phyloP scores from a whole-genome alignment of 2,329 filamentous ascomycete species.

The Paecilomyces dactylethromorphus region DNA sequence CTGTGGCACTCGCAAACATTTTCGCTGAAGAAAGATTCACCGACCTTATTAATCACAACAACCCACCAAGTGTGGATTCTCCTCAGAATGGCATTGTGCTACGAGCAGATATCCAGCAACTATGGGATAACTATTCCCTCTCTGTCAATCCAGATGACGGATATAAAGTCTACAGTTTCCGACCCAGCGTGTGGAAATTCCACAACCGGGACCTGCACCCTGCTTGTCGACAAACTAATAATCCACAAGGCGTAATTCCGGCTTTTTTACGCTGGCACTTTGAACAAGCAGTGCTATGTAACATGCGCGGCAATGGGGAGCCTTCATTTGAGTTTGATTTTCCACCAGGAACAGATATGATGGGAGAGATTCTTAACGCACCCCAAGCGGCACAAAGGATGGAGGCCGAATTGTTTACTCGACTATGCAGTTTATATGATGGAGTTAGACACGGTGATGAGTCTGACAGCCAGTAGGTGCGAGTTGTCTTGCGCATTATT shows the following conservation, averaged over 20 bases:
- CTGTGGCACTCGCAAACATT: background rate
- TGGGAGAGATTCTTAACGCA: constrained; percentile 5
- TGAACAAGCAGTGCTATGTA: constrained; percentile 7
- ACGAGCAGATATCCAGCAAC: background rate
- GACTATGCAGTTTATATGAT: background rate
- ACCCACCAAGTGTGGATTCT: background rate
- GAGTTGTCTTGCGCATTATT: no score
- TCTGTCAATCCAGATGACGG: constrained; percentile 5
- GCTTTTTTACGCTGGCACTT: constrained; percentile 7
- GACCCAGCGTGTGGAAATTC: background rate
- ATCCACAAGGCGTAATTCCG: constrained; percentile 3
- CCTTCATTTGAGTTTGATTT: constrained; percentile 9
- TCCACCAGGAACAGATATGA: constrained; percentile 9
- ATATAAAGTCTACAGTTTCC: constrained; percentile 2
- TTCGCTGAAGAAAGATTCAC: background rate
- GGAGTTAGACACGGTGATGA: background rate
- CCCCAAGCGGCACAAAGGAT: constrained; percentile 1
- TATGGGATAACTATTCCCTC: constrained; percentile 1
- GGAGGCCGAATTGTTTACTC: constrained; percentile 1
- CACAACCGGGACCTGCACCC: constrained; percentile 1
- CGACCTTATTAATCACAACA: background rate
- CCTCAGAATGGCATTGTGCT: constrained; percentile 1
- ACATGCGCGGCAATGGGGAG: constrained; percentile 9
- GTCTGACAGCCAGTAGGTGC: background rate
- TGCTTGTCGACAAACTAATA: background rate